These are phyloP conservation scores for Thelonectria blattea DNA, from an alignment of 2,329 filamentous ascomycete species.

Conservation along the genomic window DNA sequence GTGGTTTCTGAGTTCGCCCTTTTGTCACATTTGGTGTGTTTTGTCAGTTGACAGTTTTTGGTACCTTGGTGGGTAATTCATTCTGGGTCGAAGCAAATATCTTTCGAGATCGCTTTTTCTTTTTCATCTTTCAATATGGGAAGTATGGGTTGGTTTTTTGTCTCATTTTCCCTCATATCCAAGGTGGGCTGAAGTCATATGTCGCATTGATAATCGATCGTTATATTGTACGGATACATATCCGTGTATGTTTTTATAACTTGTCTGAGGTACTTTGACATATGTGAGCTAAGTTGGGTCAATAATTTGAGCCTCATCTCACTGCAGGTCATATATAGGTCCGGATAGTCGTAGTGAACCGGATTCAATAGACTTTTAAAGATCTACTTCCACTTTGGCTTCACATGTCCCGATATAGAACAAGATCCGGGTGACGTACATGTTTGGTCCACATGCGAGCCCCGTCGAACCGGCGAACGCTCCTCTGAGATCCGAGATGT, in stretches of 20 bases:
- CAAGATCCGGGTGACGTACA: conserved; percentile 29
- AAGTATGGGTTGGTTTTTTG: no score
- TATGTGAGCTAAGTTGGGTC: neutral
- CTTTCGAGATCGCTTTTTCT: neutral
- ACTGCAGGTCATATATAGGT: neutral
- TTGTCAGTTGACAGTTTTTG: no score
- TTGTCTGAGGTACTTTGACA: neutral
- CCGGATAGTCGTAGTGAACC: neutral
- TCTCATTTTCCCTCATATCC: no score
- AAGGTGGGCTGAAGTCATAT: no score
- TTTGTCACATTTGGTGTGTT: neutral
- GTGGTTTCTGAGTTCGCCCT: neutral
- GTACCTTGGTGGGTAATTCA: no score
- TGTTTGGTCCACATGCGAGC: conserved; percentile 32
- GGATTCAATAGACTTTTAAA: neutral
- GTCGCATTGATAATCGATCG: no score
- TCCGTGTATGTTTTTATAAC: no score
- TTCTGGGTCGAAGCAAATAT: no score
- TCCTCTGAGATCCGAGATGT: conserved; percentile 23
- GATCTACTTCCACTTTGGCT: conserved; percentile 3
- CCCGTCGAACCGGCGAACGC: conserved; percentile 22
- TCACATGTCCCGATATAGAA: conserved; percentile 15
- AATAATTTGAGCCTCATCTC: neutral
- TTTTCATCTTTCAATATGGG: neutral
- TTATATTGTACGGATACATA: neutral